Base-by-base conservation (phyloP, 2,329 filamentous ascomycete species). In the Nigrospora sphaerica region DNA sequence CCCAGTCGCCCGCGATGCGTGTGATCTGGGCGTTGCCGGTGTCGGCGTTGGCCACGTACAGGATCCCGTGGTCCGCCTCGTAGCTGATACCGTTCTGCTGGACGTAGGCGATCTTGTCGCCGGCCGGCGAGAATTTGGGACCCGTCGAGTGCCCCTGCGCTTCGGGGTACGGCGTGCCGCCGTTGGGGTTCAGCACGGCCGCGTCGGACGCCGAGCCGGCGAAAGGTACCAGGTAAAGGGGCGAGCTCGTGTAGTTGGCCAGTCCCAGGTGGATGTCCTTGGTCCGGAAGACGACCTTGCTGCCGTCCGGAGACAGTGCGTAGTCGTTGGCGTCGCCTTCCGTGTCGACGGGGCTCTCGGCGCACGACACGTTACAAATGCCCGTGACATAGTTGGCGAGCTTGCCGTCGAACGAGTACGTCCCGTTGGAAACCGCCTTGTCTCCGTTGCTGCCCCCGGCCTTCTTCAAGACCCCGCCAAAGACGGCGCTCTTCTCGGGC, bases 21-120 rank as follows among this genome's bases (percentile, higher is more conserved):
- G 52, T 61, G 33, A 64, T 58, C 32, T 63, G 58, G 49, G 73
- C 75, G 39, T 73, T 57, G 3, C 66, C 64, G 53, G 75, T 72
- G 57, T 84, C 75, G 2, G 76, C 68, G 32, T 57, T 50, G 35
- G 62, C 62, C 17, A 64, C 52, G 45, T 65, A 65, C 12, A 65
- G 41, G 19, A 62, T 64, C 43, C 54, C 58, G n/a, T 62, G 62
- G 44, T 64, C 62, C 16, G 62, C 62, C 58, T 86, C 81, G 55
- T 85, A 85, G 10, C 72, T 68, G 47, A 78, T 73, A 2, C 72
- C 72, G 48, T 73, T 70, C 79, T 81, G 83, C 53, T 79, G 77
- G 44, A 84, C 60, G 54, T 84, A 85, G 4, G 78, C 80, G 37
- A 80, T 64, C 43, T 72, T 68, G 40, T 69, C 72, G 39, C 81